These are phyloP conservation scores for Trametes gibbosa DNA, from an alignment of 768 basidiomycete species.

Conservation along the genomic window DNA sequence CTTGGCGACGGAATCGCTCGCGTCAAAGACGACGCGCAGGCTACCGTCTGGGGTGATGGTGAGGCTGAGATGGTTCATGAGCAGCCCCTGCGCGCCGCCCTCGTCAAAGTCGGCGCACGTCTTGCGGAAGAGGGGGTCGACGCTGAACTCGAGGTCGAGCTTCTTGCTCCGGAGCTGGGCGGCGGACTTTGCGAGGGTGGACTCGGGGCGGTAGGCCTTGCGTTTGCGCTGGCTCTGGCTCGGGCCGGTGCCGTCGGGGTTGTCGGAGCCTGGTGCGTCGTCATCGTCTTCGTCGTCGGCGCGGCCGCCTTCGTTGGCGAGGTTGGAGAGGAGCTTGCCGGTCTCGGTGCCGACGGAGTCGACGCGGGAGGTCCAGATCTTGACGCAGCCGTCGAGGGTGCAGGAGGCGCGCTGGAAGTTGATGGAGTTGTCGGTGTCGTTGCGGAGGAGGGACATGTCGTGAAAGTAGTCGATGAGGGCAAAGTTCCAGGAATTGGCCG, in stretches of 20 bases:
- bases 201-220: conserved; percentile 68
- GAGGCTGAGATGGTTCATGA: conserved; percentile 93
- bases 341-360: conserved; percentile 97
- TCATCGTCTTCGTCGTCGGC: conserved; percentile 61
- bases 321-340: conserved; percentile 89
- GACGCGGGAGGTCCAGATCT: conserved; percentile 98
- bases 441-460: conserved; percentile 93
- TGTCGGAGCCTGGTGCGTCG: conserved; percentile 60
- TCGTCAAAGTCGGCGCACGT: conserved; percentile 99
- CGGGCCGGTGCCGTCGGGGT: conserved; percentile 63
- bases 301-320: conserved; percentile 62
- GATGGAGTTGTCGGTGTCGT: conserved; percentile 92
- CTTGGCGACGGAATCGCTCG: conserved; percentile 83
- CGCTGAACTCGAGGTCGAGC: conserved; percentile 90
- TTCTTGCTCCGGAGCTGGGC: conserved; percentile 85
- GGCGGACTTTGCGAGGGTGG: conserved; percentile 88
- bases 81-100: conserved; percentile 90
- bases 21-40: conserved; percentile 93
- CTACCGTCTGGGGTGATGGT: conserved; percentile 77
- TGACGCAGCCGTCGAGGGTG: conserved; percentile 97
- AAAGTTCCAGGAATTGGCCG: conserved; percentile 95
- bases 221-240: conserved; percentile 54
- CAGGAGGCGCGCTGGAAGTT: conserved; percentile 99
- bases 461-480: conserved; percentile 99
- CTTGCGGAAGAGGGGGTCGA: conserved; percentile 97